A percentile compares a stretch with the other conserved stretches of the same genome.
These are phyloP conservation scores for Agroathelia rolfsii DNA, from an alignment of 1,284 basidiomycete species.

Conservation along the genomic window DNA sequence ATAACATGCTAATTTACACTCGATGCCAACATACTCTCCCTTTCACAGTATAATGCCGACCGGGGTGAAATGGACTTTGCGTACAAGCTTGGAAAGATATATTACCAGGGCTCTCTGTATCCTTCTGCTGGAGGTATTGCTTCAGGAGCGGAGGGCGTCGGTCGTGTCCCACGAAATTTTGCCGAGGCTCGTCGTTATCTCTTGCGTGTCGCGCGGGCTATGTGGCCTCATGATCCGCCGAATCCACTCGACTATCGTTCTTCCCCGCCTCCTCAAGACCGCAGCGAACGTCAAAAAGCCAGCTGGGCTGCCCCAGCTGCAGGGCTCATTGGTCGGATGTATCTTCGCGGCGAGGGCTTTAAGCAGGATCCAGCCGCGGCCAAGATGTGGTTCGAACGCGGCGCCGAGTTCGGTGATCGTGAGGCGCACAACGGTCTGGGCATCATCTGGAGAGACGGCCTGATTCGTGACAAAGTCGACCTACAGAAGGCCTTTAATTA, in stretches of 20 bases:
- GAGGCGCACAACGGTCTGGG: constrained; percentile 88
- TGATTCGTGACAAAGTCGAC: constrained; percentile 57
- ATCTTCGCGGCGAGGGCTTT: constrained; percentile 87
- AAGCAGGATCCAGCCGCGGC: constrained; percentile 70
- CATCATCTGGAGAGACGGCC: constrained; percentile 85
- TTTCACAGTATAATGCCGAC: constrained; percentile 77
- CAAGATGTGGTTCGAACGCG: constrained; percentile 91
- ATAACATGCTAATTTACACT: constrained; percentile 1
- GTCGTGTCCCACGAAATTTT: constrained; percentile 69
- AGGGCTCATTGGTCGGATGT: constrained; percentile 90
- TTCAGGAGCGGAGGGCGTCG: constrained; percentile 83
- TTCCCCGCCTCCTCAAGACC: constrained; percentile 31
- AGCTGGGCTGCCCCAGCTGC: constrained; percentile 74
- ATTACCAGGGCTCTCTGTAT: constrained; percentile 88
- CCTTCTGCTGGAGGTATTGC: constrained; percentile 60
- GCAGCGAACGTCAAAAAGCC: constrained; percentile 47
- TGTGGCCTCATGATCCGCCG: constrained; percentile 70
- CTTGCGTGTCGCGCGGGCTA: constrained; percentile 62
- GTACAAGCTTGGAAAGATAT: constrained; percentile 84
- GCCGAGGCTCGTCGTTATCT: constrained; percentile 75
- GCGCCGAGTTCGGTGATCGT: constrained; percentile 71
- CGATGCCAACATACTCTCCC: constrained; percentile 7
- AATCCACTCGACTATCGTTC: constrained; percentile 36
- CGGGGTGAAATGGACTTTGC: constrained; percentile 80
- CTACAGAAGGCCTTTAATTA: constrained; percentile 56